Evolutionary conservation across 768 basidiomycete species (phyloP), one percentile per base, ranked within the genome.

Genomic region (Naematelia aurantialba): DNA sequence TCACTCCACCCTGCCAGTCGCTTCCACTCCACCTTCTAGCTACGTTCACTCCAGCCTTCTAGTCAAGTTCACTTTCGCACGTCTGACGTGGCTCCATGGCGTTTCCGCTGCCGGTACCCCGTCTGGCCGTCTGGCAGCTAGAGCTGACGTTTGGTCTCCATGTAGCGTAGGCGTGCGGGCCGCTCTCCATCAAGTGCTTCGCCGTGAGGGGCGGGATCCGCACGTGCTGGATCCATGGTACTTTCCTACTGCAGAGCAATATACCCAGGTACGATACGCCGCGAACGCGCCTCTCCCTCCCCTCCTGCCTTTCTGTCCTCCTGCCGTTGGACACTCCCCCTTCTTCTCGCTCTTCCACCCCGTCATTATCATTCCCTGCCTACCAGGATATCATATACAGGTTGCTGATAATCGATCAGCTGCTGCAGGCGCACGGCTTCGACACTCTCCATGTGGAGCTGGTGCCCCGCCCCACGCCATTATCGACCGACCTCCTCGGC

Each of bases 191-290:
- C 69, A 79, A 10, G 84, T 82, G 0, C 74, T 86, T 39, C 78
- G 76, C 56, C 74, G 76, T 27, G 79, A 81, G 25, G 87, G 87
- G 0, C 74, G 84, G 55, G 80, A 89, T 72, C 83, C 89, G 10
- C 75, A 76, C 8, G 67, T 75, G 11, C 72, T 84, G 45, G 89
- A 92, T 69, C 90, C 90, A 0, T 91, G 89, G 89, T 89, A 84
- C 78, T 91, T 89, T 70, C 90, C 90, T 3, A 85, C 85, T 0
- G 80, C 81, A 11, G 81, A 83, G 26, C 84, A 87, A 59, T 90
- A 91, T 73, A 77, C 74, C 47, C 79, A 80, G 73, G 85, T 86
- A 68, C 58, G 79, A 60, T 3, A n/a, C n/a, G n/a, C n/a, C n/a
- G n/a, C n/a, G n/a, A n/a, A n/a, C n/a, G n/a, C n/a, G n/a, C n/a